Percentiles rank a stretch among this genome's conserved stretches.
Conservation (phyloP, 1,139 yeast genomes). For the Pichia sp. region DNA sequence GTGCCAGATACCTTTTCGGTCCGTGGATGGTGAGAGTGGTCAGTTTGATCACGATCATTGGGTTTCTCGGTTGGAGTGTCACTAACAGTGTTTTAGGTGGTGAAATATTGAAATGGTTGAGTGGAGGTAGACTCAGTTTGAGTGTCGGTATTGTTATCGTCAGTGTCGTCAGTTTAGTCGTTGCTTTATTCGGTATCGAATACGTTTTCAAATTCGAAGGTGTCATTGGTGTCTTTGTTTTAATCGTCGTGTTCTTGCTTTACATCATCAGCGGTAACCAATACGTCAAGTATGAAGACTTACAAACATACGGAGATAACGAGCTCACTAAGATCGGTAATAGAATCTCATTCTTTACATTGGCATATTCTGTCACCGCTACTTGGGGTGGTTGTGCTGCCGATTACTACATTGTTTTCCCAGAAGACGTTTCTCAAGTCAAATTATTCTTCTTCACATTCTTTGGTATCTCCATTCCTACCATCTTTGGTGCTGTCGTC, state of each 20-base stretch:
- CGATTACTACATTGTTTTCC: slow-evolving; percentile 82
- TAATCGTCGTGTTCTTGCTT: slow-evolving; percentile 63
- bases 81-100: slow-evolving; percentile 87
- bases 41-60: slow-evolving; percentile 64
- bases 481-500: slow-evolving; percentile 72
- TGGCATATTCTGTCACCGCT: slow-evolving; percentile 76
- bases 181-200: slow-evolving; percentile 75
- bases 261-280: slow-evolving; percentile 66
- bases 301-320: slow-evolving; percentile 38
- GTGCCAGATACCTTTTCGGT: slow-evolving; percentile 76
- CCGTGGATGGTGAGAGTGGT: slow-evolving; percentile 80
- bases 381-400: slow-evolving; percentile 92
- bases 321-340: slow-evolving; percentile 51
- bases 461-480: slow-evolving; percentile 67
- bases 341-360: slow-evolving; percentile 71
- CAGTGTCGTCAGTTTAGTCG: slow-evolving; percentile 57
- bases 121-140: slow-evolving; percentile 61
- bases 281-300: slow-evolving; percentile 37
- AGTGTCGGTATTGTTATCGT: slow-evolving; percentile 75
- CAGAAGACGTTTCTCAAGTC: slow-evolving; percentile 63
- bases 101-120: slow-evolving; percentile 65
- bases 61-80: slow-evolving; percentile 83
- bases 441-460: slow-evolving; percentile 63
- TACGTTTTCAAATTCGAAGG: slow-evolving; percentile 70
- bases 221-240: slow-evolving; percentile 65